phyloP scores from a whole-genome alignment of 352 stramenopile species.

The Phytophthora pinifolia region DNA sequence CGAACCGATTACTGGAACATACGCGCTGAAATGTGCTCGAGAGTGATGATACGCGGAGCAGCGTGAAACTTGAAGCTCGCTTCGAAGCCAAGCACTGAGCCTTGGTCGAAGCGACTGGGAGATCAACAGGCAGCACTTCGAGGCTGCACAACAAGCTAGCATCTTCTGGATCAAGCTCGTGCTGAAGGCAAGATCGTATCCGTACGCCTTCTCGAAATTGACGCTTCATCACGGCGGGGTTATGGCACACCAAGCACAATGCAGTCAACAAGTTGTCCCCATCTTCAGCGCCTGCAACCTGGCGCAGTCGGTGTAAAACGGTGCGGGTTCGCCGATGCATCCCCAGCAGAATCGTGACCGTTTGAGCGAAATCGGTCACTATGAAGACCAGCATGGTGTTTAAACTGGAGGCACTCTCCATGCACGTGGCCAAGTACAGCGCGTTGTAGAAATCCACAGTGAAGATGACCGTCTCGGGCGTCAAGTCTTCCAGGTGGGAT shows the following conservation, averaged over 20 bases:
- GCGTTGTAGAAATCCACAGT: constrained; percentile 44
- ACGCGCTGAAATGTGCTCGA: not conserved
- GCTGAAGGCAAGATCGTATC: too few relatives aligned
- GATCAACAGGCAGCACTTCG: too few relatives aligned
- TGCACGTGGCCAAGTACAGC: constrained; percentile 39
- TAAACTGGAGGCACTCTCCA: constrained; percentile 27
- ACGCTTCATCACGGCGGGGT: too few relatives aligned
- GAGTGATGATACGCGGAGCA: not conserved
- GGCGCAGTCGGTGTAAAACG: too few relatives aligned
- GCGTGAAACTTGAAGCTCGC: not conserved
- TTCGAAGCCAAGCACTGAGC: too few relatives aligned
- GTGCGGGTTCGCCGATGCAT: not conserved
- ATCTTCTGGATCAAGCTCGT: too few relatives aligned
- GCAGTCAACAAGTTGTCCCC: too few relatives aligned
- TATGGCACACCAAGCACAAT: too few relatives aligned
- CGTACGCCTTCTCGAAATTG: too few relatives aligned
- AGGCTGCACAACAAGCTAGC: too few relatives aligned
- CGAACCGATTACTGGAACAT: not conserved
- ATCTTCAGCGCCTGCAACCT: too few relatives aligned
- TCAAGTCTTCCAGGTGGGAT: constrained; percentile 32
- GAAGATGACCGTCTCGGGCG: constrained; percentile 41
- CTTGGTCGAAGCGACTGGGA: too few relatives aligned
- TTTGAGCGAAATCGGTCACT: constrained; percentile 5
- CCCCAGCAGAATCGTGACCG: not conserved
- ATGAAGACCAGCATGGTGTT: constrained; percentile 5